phyloP scores from a whole-genome alignment of 176 grass and related monocot genomes.

The Stipa capillata region DNA sequence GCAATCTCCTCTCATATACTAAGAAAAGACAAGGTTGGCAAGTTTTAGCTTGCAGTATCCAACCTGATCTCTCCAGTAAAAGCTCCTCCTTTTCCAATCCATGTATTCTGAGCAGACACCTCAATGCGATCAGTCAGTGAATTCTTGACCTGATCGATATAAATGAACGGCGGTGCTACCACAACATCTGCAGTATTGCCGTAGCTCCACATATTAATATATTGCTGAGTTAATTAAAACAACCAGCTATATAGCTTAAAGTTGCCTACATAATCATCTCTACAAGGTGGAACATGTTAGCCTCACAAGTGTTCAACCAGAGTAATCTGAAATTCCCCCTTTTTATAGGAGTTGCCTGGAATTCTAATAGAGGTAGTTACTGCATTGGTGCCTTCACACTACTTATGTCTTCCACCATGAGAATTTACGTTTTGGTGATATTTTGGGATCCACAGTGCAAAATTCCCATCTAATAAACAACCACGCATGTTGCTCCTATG shows the following conservation, averaged over 20 bases:
- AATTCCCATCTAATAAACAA: background rate
- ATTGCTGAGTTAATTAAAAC: background rate
- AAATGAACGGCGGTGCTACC: slow-evolving; percentile 85
- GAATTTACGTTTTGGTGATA: background rate
- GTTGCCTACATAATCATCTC: slow-evolving; percentile 1
- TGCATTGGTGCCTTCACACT: background rate
- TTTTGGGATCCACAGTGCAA: background rate
- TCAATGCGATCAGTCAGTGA: slow-evolving; percentile 69
- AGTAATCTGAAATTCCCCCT: background rate
- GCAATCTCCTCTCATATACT: background rate
- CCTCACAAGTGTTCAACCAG: background rate
- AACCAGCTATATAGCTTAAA: background rate
- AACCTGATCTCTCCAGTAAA: slow-evolving; percentile 98
- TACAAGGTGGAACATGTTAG: background rate
- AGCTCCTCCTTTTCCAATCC: slow-evolving; percentile 93
- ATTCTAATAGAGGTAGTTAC: background rate
- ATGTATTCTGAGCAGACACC: slow-evolving; percentile 82
- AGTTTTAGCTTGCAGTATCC: background rate
- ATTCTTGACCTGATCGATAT: slow-evolving; percentile 83
- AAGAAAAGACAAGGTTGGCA: background rate
- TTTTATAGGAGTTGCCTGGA: background rate
- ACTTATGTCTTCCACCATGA: background rate
- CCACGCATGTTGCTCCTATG: background rate
- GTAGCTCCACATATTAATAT: slow-evolving; percentile 18
- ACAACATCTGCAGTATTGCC: slow-evolving; percentile 77